phyloP scores from a whole-genome alignment of 2,329 filamentous ascomycete species.

The Dothideomycetidae sp. region DNA sequence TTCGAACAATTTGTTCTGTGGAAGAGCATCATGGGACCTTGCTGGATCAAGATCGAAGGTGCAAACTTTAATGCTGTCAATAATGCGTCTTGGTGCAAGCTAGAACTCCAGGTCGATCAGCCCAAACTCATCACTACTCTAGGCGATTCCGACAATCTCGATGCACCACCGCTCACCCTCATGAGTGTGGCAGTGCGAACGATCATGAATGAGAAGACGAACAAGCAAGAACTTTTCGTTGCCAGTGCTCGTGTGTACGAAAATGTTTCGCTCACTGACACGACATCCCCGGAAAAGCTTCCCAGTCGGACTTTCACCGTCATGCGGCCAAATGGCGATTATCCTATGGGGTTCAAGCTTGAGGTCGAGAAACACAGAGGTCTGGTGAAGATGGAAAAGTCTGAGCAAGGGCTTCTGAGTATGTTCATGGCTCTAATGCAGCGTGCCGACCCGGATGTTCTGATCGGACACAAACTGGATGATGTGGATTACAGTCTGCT shows the following conservation, averaged over 20 bases:
- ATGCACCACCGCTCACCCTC: constrained; percentile 77
- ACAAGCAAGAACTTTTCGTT: constrained; percentile 90
- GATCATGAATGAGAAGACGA: constrained; percentile 75
- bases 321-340: constrained; percentile 66
- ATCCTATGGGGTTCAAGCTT: constrained; percentile 75
- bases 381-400: constrained; percentile 65
- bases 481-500: constrained; percentile 91
- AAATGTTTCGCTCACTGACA: constrained; percentile 73
- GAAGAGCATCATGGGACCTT: constrained; percentile 98
- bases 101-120: constrained; percentile 70
- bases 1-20: constrained; percentile 98
- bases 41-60: constrained; percentile 84
- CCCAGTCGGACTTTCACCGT: constrained; percentile 84
- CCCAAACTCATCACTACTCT: constrained; percentile 61
- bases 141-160: constrained; percentile 64
- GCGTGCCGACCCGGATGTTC: constrained; percentile 78
- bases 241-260: constrained; percentile 89
- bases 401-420: constrained; percentile 69
- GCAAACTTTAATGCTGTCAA: constrained; percentile 72
- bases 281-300: constrained; percentile 74
- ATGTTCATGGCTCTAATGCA: constrained; percentile 85
- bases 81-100: constrained; percentile 93
- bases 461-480: constrained; percentile 90
- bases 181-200: constrained; percentile 90
- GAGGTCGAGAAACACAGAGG: constrained; percentile 62